phyloP scores from a whole-genome alignment of 805 yeast genomes.

The Candida orba region DNA sequence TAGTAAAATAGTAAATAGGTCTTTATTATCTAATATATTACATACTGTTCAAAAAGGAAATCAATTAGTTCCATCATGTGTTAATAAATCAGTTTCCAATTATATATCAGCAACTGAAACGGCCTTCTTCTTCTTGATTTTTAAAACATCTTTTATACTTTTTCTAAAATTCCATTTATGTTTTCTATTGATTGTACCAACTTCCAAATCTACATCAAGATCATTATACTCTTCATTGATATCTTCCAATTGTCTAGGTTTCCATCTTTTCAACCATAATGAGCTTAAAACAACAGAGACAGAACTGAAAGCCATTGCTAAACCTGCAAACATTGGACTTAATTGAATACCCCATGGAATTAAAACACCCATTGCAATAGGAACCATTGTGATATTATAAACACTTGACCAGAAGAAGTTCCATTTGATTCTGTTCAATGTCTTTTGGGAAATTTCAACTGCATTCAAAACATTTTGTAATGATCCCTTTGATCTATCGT shows the following conservation, averaged over 20 bases:
- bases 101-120: slow-evolving; percentile 14
- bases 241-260: slow-evolving; percentile 20
- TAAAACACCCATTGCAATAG: slow-evolving; percentile 90
- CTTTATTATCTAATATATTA: background rate
- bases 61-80: background rate
- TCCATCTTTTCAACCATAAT: slow-evolving; percentile 63
- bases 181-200: slow-evolving; percentile 5
- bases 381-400: slow-evolving; percentile 80
- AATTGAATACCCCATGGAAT: slow-evolving; percentile 69
- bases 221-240: background rate
- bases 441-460: slow-evolving; percentile 58
- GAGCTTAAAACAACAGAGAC: slow-evolving; percentile 84
- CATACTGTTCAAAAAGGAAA: no score
- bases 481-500: slow-evolving; percentile 27
- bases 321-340: slow-evolving; percentile 85
- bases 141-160: slow-evolving; percentile 11
- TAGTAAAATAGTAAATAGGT: no score
- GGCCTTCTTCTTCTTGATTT: slow-evolving; percentile 4
- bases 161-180: slow-evolving; percentile 11
- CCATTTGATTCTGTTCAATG: slow-evolving; percentile 66
- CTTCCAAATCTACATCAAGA: slow-evolving; percentile 14
- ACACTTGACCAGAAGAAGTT: slow-evolving; percentile 85
- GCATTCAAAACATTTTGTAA: slow-evolving; percentile 40
- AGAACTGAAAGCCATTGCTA: slow-evolving; percentile 90
- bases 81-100: slow-evolving; percentile 14